Evolutionary conservation across 768 basidiomycete genomes (phyloP), one percentile per base, ranked within the genome.

Genomic region (Suillus decipiens): DNA sequence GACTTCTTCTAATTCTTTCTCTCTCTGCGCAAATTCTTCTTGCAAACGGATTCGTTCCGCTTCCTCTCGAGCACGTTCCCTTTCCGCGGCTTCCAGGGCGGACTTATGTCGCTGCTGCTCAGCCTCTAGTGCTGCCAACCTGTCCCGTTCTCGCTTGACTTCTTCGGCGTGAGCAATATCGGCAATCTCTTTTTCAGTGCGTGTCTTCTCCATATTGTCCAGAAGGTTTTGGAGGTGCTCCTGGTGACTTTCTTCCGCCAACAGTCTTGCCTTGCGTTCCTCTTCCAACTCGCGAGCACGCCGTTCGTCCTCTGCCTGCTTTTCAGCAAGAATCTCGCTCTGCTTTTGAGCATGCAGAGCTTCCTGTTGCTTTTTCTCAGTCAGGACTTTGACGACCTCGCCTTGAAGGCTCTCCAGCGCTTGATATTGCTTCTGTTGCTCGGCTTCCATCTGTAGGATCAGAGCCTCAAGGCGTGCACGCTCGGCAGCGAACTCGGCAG

Each of bases 401-500:
- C 59, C 75, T 56, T 75, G 70, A 61, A 76, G 56, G 17, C 60
- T 66, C 64, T 64, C 64, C 55, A 75, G 64, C 61, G 68, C 66
- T 28, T 64, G 47, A 10, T 66, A 24, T 8, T 45, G 63, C 15
- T 60, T 68, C 43, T 56, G 65, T 53, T 68, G 70, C 19, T 75
- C 69, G 3, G 48, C 41, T 59, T 75, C 74, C 74, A 75, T 75
- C 57, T 63, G 53, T 6, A 59, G 61, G 24, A 75, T 72, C 66
- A 5, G 62, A 17, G 72, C 72, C 61, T 75, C 70, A 2, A 76
- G 76, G 41, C 76, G 67, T 36, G 64, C 63, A 59, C 78, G 79
- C 66, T 82, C 79, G 33, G 74, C 72, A 53, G 66, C 58, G 63
- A 79, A 82, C 34, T 77, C 74, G 14, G 78, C 71, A 0, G 73